These are phyloP conservation scores for Sporothrix brunneoviolacea DNA, from an alignment of 2,329 filamentous ascomycete genomes.

Conservation along the genomic window DNA sequence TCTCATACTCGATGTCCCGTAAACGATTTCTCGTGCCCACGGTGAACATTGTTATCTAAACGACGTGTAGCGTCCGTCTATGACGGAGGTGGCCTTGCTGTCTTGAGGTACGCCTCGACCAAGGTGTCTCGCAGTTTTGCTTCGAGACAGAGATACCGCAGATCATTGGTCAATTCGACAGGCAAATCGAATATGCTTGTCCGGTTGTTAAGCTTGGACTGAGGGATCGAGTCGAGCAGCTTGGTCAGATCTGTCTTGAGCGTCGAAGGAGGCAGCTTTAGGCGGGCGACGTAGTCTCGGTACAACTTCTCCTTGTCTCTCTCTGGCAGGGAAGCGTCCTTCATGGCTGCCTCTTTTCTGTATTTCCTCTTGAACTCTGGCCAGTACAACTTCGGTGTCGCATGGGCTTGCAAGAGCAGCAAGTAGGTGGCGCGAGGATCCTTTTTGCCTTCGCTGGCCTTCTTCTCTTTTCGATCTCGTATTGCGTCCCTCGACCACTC, in stretches of 20 bases:
- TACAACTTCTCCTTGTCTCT: conserved; percentile 77
- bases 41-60: too few species aligned
- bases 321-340: conserved; percentile 61
- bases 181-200: conserved; percentile 55
- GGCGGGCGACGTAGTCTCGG: conserved; percentile 61
- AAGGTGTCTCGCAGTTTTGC: conserved; percentile 55
- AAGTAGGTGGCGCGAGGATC: conserved; percentile 82
- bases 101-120: conserved; percentile 59
- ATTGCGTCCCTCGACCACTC: conserved; percentile 78
- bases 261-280: conserved; percentile 59
- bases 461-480: conserved; percentile 61
- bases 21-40: too few species aligned
- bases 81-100: conserved; percentile 50
- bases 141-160: conserved; percentile 64
- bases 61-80: too few species aligned
- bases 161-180: conserved; percentile 54
- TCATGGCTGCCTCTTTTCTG: conserved; percentile 74
- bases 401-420: conserved; percentile 70
- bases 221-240: conserved; percentile 56
- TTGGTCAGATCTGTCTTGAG: conserved; percentile 63
- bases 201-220: conserved; percentile 51
- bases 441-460: conserved; percentile 68
- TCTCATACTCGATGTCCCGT: too few species aligned
- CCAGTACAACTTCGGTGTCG: conserved; percentile 92
- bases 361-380: conserved; percentile 91